These are phyloP conservation scores for Paramecium octaurelia DNA, from an alignment of 73 alveolate genomes.

Conservation along the genomic window DNA sequence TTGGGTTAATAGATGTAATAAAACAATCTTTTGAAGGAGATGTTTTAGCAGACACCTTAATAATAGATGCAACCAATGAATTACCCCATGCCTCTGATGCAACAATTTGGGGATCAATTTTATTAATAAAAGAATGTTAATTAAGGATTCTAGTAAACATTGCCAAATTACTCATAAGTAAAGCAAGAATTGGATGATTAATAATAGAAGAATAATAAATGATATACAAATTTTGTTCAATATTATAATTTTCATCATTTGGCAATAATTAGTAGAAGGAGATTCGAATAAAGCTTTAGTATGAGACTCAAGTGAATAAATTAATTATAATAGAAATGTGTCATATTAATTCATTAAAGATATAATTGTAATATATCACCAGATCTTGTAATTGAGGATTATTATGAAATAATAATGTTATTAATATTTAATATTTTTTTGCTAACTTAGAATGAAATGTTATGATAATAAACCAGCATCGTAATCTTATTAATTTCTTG, in stretches of 20 bases:
- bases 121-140: background rate
- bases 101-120: background rate
- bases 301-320: background rate
- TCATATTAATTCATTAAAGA: background rate
- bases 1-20: background rate
- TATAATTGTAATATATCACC: background rate
- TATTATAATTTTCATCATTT: background rate
- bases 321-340: background rate
- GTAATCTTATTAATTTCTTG: background rate
- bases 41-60: background rate
- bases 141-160: background rate
- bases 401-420: background rate
- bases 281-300: background rate
- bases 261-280: background rate
- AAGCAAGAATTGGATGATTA: background rate
- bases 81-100: background rate
- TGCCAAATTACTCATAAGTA: background rate
- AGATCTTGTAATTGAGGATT: background rate
- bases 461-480: constrained; percentile 24
- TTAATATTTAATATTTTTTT: background rate
- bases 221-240: background rate
- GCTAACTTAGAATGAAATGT: background rate
- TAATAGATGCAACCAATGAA: background rate
- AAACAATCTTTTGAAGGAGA: background rate
- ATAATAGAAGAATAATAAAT: background rate